Percentiles rank a stretch among this genome's conserved stretches.
Conservation (phyloP, 116 monocot species). For the Phalaenopsis hybrid region DNA sequence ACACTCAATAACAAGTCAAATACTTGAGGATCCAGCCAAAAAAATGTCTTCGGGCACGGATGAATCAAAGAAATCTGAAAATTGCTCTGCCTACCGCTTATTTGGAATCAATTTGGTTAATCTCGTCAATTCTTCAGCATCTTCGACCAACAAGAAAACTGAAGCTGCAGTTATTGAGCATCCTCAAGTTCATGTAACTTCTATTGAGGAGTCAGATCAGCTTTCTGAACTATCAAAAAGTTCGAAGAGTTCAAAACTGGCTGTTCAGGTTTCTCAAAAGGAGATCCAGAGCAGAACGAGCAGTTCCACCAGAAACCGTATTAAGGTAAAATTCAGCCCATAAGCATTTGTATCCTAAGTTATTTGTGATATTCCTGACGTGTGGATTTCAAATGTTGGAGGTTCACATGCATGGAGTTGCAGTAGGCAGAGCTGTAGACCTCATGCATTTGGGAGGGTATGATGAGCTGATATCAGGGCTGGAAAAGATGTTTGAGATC, state of each 20-base stretch:
- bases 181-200: background rate
- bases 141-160: background rate
- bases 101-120: conserved; percentile 38
- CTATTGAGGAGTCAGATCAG: conserved; percentile 32
- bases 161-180: conserved; percentile 14
- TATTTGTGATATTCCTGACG: background rate
- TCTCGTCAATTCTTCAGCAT: conserved; percentile 15
- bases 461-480: conserved; percentile 47
- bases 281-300: conserved; percentile 50
- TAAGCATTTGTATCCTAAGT: background rate
- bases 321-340: conserved; percentile 35
- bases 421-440: conserved; percentile 78
- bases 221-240: conserved; percentile 34
- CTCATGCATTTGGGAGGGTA: conserved; percentile 49
- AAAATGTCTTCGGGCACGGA: conserved; percentile 1
- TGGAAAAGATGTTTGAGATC: conserved; percentile 81
- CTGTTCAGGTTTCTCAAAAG: conserved; percentile 16
- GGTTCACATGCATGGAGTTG: conserved; percentile 89
- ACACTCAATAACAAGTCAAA: background rate
- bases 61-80: conserved; percentile 29
- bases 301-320: conserved; percentile 39
- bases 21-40: background rate
- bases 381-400: conserved; percentile 1
- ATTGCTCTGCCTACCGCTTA: conserved; percentile 23
- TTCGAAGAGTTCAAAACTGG: conserved; percentile 31